phyloP scores from a whole-genome alignment of 2,329 filamentous ascomycete genomes.

The Talaromyces islandicus region DNA sequence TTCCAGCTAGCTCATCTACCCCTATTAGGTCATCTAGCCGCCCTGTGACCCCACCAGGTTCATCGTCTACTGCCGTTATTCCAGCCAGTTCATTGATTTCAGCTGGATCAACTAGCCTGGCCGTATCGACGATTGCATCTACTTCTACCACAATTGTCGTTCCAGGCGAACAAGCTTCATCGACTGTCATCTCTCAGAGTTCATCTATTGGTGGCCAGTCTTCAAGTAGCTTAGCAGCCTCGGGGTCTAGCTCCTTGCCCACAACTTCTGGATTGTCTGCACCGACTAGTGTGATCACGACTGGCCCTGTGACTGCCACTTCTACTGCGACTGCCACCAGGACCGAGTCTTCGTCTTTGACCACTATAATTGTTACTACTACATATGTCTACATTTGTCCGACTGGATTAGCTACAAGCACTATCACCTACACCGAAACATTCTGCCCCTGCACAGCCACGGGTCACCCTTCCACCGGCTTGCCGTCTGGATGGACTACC shows the following conservation, averaged over 20 bases:
- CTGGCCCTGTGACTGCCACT: not conserved
- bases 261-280: conserved; percentile 1
- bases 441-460: conserved; percentile 17
- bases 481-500: conserved; percentile 13
- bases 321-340: conserved; percentile 4
- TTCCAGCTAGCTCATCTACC: not conserved
- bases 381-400: conserved; percentile 24
- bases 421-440: conserved; percentile 18
- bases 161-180: not conserved
- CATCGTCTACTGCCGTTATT: conserved; percentile 1
- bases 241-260: not conserved
- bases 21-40: not conserved
- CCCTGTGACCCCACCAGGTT: not conserved
- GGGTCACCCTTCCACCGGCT: conserved; percentile 9
- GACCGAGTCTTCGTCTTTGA: conserved; percentile 9
- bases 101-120: not conserved
- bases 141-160: not conserved
- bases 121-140: not conserved
- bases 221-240: not conserved
- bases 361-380: conserved; percentile 18
- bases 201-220: conserved; percentile 2
- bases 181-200: not conserved
- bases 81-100: not conserved
- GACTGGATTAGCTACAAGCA: conserved; percentile 22
- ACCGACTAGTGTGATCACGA: not conserved